A percentile compares a stretch with the other conserved stretches of the same genome.
Evolutionary conservation across 495 filamentous ascomycete genomes (phyloP).

Genomic region (Penicillium fimorum): DNA sequence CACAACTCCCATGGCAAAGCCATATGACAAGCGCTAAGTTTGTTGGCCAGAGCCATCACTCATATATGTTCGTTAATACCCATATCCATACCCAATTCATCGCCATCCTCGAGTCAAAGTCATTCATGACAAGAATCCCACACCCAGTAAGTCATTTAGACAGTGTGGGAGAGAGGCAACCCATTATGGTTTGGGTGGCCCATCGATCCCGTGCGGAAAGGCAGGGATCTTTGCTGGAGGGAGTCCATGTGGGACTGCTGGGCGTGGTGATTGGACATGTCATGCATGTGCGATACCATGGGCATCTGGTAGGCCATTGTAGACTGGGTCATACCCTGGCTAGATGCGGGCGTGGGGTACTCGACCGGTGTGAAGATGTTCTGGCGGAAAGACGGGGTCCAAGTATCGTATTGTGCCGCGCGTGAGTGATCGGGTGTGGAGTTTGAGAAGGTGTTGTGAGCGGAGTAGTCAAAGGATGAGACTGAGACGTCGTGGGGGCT

Average conservation of each 20-base stretch:
- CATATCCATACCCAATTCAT: conserved; percentile 6
- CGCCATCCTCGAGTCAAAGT: conserved; percentile 2
- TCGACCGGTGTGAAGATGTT: conserved; percentile 42
- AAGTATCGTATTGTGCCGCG: conserved; percentile 34
- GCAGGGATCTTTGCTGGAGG: conserved; percentile 18
- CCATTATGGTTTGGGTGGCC: conserved; percentile 35
- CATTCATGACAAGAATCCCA: background rate
- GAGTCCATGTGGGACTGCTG: conserved; percentile 23
- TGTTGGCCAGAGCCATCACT: conserved; percentile 29
- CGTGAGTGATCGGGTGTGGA: conserved; percentile 29
- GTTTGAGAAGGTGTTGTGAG: conserved; percentile 26
- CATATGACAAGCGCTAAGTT: conserved; percentile 19
- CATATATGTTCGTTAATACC: conserved; percentile 26
- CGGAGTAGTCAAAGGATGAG: conserved; percentile 36
- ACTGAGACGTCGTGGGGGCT: conserved; percentile 33
- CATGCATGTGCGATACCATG: conserved; percentile 31
- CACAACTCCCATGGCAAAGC: conserved; percentile 25
- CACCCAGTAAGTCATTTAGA: conserved; percentile 24
- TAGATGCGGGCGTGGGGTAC: conserved; percentile 24
- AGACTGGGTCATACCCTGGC: conserved; percentile 27
- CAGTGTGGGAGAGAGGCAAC: conserved; percentile 24
- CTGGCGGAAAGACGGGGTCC: conserved; percentile 42
- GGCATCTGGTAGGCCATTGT: conserved; percentile 37
- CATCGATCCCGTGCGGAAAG: conserved; percentile 37
- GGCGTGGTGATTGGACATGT: conserved; percentile 29